Conservation (phyloP, 805 yeast species). For the Blastobotrys terrestris region DNA sequence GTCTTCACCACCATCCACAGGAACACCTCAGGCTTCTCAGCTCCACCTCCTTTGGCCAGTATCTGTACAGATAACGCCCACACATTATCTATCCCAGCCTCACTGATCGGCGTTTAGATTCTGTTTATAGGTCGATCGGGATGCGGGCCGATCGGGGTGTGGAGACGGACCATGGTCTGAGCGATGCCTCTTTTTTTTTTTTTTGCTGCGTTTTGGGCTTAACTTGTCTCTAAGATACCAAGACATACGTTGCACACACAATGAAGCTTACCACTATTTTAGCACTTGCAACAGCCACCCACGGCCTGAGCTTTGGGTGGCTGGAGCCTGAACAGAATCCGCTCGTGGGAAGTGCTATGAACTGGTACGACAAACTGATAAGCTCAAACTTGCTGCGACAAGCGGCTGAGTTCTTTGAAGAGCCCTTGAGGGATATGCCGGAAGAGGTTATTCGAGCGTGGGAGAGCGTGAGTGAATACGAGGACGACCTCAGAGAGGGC, state of each 20-base stretch:
- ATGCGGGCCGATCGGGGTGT: too few species aligned
- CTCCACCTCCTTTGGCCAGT: too few species aligned
- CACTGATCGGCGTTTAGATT: too few species aligned
- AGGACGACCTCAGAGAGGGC: neutral
- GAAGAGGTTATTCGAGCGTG: neutral
- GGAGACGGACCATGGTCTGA: too few species aligned
- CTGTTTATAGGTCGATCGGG: too few species aligned
- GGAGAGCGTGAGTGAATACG: neutral
- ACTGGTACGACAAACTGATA: neutral
- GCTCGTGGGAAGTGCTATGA: neutral
- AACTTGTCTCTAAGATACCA: neutral
- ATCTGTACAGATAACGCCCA: too few species aligned
- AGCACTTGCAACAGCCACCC: neutral
- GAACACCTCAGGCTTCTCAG: too few species aligned
- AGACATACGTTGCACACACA: too few species aligned
- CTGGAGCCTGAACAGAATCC: neutral
- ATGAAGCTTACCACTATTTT: neutral
- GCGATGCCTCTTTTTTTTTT: neutral
- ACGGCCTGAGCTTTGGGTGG: neutral
- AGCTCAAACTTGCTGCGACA: neutral
- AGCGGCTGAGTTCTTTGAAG: neutral
- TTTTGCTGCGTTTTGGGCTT: neutral
- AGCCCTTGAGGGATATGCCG: neutral
- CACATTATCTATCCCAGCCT: too few species aligned
- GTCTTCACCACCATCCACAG: too few species aligned